Percentiles rank a stretch among this genome's conserved stretches.
Conservation (phyloP, 2,329 filamentous ascomycete species). For the Cytospora piceae region DNA sequence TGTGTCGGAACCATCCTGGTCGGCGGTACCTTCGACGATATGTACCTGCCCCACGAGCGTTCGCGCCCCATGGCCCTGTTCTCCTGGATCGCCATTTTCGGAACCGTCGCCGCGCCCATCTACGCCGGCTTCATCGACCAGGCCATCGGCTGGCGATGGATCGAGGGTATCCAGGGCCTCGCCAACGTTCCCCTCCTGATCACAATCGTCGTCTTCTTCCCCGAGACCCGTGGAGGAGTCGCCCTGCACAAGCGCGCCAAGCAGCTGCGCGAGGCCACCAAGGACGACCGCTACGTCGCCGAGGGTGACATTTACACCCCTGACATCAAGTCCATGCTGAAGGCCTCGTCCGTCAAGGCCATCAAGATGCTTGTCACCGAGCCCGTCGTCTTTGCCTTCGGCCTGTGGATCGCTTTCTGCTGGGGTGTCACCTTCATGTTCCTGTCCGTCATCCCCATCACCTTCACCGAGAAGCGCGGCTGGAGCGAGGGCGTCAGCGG, state of each 20-base stretch:
- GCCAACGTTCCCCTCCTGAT: conserved; percentile 50
- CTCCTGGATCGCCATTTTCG: conserved; percentile 53
- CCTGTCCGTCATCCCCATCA: conserved; percentile 54
- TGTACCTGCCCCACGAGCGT: conserved; percentile 50
- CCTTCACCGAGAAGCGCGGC: conserved; percentile 54
- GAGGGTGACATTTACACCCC: conserved; percentile 56
- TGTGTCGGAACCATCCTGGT: conserved; percentile 55
- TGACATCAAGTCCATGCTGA: conserved; percentile 49
- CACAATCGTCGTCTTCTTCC: conserved; percentile 35
- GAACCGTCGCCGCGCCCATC: conserved; percentile 56
- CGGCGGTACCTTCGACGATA: conserved; percentile 54
- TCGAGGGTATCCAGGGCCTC: conserved; percentile 56
- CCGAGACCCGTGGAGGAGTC: conserved; percentile 35
- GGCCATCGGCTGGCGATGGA: conserved; percentile 56
- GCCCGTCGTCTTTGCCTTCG: conserved; percentile 30
- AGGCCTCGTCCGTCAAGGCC: conserved; percentile 51
- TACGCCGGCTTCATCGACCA: conserved; percentile 59
- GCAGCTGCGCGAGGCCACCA: conserved; percentile 49
- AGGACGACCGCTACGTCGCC: conserved; percentile 53
- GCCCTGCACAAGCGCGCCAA: conserved; percentile 52
- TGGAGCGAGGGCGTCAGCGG: conserved; percentile 55
- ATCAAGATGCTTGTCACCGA: conserved; percentile 29
- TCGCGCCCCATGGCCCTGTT: conserved; percentile 53
- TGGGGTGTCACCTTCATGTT: conserved; percentile 60
- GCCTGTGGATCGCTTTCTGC: conserved; percentile 30